Base-by-base conservation (phyloP, 108 stramenopile genomes). In the Cylindrotheca closterium region DNA sequence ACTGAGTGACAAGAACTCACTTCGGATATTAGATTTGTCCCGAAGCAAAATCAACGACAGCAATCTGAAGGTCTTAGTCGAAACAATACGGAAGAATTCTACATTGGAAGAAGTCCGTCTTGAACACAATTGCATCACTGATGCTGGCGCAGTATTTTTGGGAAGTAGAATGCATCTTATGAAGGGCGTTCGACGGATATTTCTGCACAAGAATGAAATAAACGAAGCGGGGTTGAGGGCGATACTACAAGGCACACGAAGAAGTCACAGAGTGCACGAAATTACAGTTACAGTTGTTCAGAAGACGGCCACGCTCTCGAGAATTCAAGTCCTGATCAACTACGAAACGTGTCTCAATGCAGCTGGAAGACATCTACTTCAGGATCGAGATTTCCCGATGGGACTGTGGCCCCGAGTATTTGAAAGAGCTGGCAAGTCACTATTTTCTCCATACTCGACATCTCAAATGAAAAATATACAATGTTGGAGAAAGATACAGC, bases 201-300 rank as follows among this genome's bases (percentile, higher is more conserved):
- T 62, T 49, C 60, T 62, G 24, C 60, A 62, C 37, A 45, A 47
- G 27, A 62, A 62, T 21, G 26, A 47, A 22, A 48, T 62, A 15
- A 34, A 47, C 19, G 60, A 62, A 49, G 29, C 4, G 4, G 60
- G 60, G 4, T 26, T 34, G 2, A 19, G 48, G 23, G 46, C 60
- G 8, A 30, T 62, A 4, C 27, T 62, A 25, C 12, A 49, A 5
- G 60, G 47, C 3, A 23, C 24, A 26, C 60, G 47, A 8, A 8
- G 28, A 23, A 62, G 19, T 21, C 23, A 49, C 48, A n/a, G 47
- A 15, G 27, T 62, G 17, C 33, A 29, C 3, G 60, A 62, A 21
- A 3, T 62, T 8, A 62, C 60, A 12, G 37, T 62, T 28, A 45
- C 60, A 17, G 25, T 47, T 18, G 48, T 62, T 30, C 27, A 27